phyloP scores from a whole-genome alignment of 2,329 filamentous ascomycete species.

The Botrytis cinerea region DNA sequence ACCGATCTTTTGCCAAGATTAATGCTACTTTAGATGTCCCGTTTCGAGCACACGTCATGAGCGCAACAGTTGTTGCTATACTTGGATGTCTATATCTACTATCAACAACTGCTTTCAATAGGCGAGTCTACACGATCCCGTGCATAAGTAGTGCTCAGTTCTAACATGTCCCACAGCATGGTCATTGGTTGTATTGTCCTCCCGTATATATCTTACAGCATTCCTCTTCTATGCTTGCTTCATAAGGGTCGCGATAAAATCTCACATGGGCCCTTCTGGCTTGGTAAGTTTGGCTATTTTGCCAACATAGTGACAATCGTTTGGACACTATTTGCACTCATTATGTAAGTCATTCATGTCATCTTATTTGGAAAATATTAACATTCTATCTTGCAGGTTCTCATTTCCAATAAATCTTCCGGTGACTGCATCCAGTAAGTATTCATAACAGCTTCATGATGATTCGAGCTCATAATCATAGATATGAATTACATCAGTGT shows the following conservation, averaged over 20 bases:
- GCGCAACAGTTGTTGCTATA: slow-evolving; percentile 17
- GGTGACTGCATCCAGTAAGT: slow-evolving; percentile 22
- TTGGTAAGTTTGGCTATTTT: slow-evolving; percentile 60
- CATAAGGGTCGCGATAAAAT: slow-evolving; percentile 53
- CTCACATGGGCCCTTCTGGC: slow-evolving; percentile 56
- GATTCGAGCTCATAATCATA: not conserved
- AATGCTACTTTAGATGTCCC: slow-evolving; percentile 21
- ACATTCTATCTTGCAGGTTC: slow-evolving; percentile 12
- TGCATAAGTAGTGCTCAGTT: not conserved
- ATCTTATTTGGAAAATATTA: not conserved
- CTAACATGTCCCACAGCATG: slow-evolving; percentile 15
- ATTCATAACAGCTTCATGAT: not conserved
- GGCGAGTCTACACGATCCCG: not conserved
- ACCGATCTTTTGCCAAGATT: slow-evolving; percentile 15
- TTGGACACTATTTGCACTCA: slow-evolving; percentile 59
- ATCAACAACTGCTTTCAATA: slow-evolving; percentile 24
- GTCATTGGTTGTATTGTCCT: slow-evolving; percentile 23
- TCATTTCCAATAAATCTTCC: slow-evolving; percentile 22
- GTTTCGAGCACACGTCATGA: slow-evolving; percentile 21
- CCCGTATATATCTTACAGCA: slow-evolving; percentile 20
- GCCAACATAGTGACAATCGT: slow-evolving; percentile 58
- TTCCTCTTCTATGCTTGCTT: slow-evolving; percentile 41
- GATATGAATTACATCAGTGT: slow-evolving; percentile 25
- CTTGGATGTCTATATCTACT: slow-evolving; percentile 15
- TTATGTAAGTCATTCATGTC: slow-evolving; percentile 48